Evolutionary conservation across 768 basidiomycete species (phyloP).

Genomic region (Albatrellus ellisii): DNA sequence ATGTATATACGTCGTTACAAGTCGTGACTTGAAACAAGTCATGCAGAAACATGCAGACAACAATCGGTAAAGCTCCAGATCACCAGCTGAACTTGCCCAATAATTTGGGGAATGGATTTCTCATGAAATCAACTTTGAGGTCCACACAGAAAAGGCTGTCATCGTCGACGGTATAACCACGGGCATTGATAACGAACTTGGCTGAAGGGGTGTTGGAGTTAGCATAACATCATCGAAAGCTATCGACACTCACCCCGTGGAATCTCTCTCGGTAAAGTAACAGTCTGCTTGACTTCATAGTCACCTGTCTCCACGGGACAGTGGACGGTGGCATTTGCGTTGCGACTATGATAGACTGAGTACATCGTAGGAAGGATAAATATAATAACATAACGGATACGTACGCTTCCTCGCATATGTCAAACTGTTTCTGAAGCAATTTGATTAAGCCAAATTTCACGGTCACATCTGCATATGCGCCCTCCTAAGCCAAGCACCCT

Average conservation of each 20-base stretch:
- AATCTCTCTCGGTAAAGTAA: constrained; percentile 83
- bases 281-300: constrained; percentile 71
- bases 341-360: constrained; percentile 32
- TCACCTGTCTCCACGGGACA: constrained; percentile 72
- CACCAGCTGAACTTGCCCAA: too few species aligned
- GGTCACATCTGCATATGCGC: constrained; percentile 77
- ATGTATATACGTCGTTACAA: too few species aligned
- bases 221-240: not conserved
- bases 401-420: constrained; percentile 90
- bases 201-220: constrained; percentile 33
- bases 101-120: constrained; percentile 16
- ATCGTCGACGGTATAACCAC: constrained; percentile 59
- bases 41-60: too few species aligned
- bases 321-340: constrained; percentile 61
- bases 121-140: constrained; percentile 68
- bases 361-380: not conserved
- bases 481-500: constrained; percentile 43
- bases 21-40: too few species aligned
- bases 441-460: constrained; percentile 95
- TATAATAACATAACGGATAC: constrained; percentile 21
- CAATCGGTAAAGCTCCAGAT: too few species aligned
- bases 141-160: constrained; percentile 72
- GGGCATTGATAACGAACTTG: constrained; percentile 64
- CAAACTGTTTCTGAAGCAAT: constrained; percentile 71
- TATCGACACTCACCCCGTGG: constrained; percentile 43